phyloP scores from a whole-genome alignment of 2,329 filamentous ascomycete genomes.

The Cordyceps fumosorosea region DNA sequence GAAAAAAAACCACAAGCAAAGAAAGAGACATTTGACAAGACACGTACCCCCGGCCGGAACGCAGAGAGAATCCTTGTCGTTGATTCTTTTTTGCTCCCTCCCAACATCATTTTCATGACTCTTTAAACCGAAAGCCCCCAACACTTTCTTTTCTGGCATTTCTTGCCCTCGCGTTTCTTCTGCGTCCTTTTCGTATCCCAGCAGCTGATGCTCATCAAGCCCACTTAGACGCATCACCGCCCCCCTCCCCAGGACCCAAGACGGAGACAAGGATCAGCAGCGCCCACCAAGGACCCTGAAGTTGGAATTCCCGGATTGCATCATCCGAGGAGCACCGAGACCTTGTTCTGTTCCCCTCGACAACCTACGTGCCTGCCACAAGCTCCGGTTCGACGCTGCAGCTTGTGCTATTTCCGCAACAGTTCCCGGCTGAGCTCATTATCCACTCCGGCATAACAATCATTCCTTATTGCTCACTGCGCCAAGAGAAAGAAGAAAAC shows the following conservation, averaged over 20 bases:
- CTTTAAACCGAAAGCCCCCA: background rate
- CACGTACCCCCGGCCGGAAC: background rate
- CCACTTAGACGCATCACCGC: conserved; percentile 8
- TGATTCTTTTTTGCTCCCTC: background rate
- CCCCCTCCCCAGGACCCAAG: background rate
- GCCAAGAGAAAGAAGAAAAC: background rate
- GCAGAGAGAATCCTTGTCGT: background rate
- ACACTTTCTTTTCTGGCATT: background rate
- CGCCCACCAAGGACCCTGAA: conserved; percentile 9
- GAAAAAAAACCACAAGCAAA: background rate
- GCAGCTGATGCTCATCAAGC: background rate
- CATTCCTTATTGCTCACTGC: background rate
- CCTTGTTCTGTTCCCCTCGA: background rate
- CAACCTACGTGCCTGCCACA: background rate
- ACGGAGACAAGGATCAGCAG: conserved; percentile 1
- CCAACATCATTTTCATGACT: background rate
- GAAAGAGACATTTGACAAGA: too few species aligned
- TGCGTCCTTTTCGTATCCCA: background rate
- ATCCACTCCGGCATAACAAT: background rate
- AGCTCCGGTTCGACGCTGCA: background rate
- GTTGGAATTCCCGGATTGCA: conserved; percentile 3
- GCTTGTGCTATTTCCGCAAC: conserved; percentile 4
- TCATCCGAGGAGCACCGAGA: background rate
- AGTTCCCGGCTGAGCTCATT: background rate
- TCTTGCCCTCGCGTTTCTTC: background rate